Evolutionary conservation across 805 yeast genomes (phyloP).

Genomic region (Teunomyces stri): DNA sequence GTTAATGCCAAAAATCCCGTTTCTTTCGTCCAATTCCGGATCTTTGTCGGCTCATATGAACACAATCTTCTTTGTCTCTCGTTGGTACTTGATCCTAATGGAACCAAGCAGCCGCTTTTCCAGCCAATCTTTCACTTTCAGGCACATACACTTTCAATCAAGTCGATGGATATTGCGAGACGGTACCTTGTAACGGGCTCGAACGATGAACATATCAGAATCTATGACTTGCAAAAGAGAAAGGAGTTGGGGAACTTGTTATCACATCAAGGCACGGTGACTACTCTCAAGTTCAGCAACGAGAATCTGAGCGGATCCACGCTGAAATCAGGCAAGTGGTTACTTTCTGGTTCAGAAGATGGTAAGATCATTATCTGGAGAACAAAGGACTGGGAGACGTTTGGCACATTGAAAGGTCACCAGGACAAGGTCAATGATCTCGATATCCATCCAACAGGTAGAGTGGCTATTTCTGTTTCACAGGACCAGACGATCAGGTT

Average conservation of each 20-base stretch:
- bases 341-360: conserved; percentile 86
- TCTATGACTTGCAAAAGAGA: conserved; percentile 90
- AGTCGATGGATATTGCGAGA: conserved; percentile 77
- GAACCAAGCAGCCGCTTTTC: conserved; percentile 58
- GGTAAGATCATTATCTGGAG: conserved; percentile 91
- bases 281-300: conserved; percentile 67
- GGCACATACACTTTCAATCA: conserved; percentile 87
- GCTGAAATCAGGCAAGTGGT: conserved; percentile 74
- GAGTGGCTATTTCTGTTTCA: conserved; percentile 87
- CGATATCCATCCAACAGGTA: conserved; percentile 85
- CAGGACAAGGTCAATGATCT: conserved; percentile 78
- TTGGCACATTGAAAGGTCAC: conserved; percentile 88
- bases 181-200: conserved; percentile 90
- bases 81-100: conserved; percentile 48
- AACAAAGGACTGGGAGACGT: conserved; percentile 93
- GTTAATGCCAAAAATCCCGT: not conserved
- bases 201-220: conserved; percentile 92
- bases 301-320: conserved; percentile 29
- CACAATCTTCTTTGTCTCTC: conserved; percentile 87
- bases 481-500: conserved; percentile 78
- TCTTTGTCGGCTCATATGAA: conserved; percentile 93
- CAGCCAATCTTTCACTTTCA: conserved; percentile 95
- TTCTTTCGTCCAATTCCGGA: conserved; percentile 52
- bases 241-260: conserved; percentile 89
- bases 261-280: conserved; percentile 86